Percentiles rank a stretch among this genome's conserved stretches.
Conservation (phyloP, 257 asterid genomes). For the Capsicum rhomboideum region DNA sequence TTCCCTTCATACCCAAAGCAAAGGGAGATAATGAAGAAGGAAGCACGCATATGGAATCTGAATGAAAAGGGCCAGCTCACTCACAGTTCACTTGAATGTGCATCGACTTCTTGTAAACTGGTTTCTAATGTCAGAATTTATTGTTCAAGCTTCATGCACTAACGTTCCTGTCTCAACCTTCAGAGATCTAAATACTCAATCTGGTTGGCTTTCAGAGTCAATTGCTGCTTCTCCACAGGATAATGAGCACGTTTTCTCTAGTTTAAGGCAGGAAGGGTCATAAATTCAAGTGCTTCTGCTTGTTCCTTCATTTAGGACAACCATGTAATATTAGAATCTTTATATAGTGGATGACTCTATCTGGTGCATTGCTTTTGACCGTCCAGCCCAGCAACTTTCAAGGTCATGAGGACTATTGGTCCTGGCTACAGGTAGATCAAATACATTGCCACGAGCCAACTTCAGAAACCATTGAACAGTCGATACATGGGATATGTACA, state of each 20-base stretch:
- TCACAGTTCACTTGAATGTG: background rate
- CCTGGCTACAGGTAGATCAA: background rate
- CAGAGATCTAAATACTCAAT: conserved; percentile 9
- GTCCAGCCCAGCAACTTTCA: background rate
- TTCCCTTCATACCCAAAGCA: background rate
- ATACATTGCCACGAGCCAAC: conserved; percentile 5
- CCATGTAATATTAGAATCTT: background rate
- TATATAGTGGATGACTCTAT: background rate
- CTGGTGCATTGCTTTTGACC: background rate
- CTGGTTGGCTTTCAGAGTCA: conserved; percentile 10
- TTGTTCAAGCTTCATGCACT: conserved; percentile 14
- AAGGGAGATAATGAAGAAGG: conserved; percentile 6
- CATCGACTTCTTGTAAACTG: conserved; percentile 6
- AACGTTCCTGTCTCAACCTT: conserved; percentile 14
- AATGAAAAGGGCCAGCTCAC: background rate
- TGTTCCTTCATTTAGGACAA: conserved; percentile 8
- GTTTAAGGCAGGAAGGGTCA: background rate
- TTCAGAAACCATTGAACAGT: conserved; percentile 1
- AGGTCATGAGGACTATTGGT: background rate
- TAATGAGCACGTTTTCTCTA: background rate
- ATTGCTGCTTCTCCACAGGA: conserved; percentile 9
- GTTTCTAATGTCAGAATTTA: conserved; percentile 7
- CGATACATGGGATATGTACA: conserved; percentile 5
- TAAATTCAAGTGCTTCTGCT: background rate
- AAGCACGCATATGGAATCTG: conserved; percentile 1